Evolutionary conservation across 192 early-diverging fungal species (phyloP).

Genomic region (Coemansia reversa): DNA sequence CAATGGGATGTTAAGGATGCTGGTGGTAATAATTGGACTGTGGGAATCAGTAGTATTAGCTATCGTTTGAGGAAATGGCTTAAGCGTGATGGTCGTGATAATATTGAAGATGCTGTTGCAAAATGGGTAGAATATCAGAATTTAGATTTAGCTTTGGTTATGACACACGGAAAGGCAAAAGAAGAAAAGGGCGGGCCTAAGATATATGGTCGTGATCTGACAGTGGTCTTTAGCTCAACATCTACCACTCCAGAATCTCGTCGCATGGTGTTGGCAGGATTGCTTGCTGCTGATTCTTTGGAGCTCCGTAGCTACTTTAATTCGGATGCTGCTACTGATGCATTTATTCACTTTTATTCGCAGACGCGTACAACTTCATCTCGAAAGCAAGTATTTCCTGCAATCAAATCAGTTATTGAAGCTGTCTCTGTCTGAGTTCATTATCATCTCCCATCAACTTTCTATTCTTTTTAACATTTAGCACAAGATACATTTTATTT

Average conservation of each 20-base stretch:
- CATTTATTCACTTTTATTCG: slow-evolving; percentile 11
- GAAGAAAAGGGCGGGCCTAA: slow-evolving; percentile 13
- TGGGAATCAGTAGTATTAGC: slow-evolving; percentile 51
- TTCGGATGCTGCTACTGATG: not conserved
- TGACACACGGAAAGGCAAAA: slow-evolving; percentile 49
- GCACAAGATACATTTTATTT: too few relatives aligned
- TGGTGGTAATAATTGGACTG: slow-evolving; percentile 11
- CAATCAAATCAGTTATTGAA: slow-evolving; percentile 30
- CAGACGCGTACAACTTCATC: slow-evolving; percentile 32
- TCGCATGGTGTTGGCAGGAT: slow-evolving; percentile 3
- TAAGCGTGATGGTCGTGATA: slow-evolving; percentile 31
- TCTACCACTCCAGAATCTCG: not conserved
- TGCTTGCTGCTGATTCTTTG: slow-evolving; percentile 9
- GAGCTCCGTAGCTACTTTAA: slow-evolving; percentile 3
- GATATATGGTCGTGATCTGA: slow-evolving; percentile 38
- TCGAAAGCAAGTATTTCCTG: slow-evolving; percentile 49
- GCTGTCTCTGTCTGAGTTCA: not conserved
- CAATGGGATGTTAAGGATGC: slow-evolving; percentile 36
- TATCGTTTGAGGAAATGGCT: slow-evolving; percentile 48
- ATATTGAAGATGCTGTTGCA: slow-evolving; percentile 18
- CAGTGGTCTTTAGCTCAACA: slow-evolving; percentile 13
- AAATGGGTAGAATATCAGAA: slow-evolving; percentile 25
- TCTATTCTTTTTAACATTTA: too few relatives aligned
- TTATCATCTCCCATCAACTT: too few relatives aligned
- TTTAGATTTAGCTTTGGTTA: slow-evolving; percentile 42